Base-by-base conservation (phyloP, 2,329 filamentous ascomycete species). In the Ascochyta fabae region DNA sequence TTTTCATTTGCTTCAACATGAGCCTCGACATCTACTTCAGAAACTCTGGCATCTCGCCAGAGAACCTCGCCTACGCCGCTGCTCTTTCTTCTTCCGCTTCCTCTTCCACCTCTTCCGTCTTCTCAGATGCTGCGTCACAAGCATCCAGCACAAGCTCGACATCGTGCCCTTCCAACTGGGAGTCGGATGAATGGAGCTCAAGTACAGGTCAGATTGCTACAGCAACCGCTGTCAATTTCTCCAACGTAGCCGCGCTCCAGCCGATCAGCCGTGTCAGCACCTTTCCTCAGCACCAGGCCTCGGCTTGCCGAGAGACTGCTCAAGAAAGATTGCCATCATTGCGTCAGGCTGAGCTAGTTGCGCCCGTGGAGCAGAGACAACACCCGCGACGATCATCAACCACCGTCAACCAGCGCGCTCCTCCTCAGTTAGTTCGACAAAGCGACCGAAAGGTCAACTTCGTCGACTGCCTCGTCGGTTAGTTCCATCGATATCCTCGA, bases 381-480 rank as follows among this genome's bases (percentile, higher is more conserved):
- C 78, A 86, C 71, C 84, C 84, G 65, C 81, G 84, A 68, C 81
- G 84, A 74, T 80, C 79, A 60, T 84, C 84, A 58, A 77, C 82
- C 29, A 80, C 81, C 53, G 77, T 82, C 56, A 82, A 84, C 67
- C 77, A 85, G 64, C 84, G 84, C 66, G 83, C 84, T 68, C 89
- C 90, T 67, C 91, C 94, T 45, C 79, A 88, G 55, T 84, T 97
- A 62, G 83, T 93, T 61, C 89, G 93, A 70, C 93, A 97, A 81
- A 86, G 87, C 71, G 92, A 97, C 79, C 90, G 93, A 74, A 96
- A 96, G 83, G 86, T 91, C 74, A 93, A 90, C 78, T 97, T 98
- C 74, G 94, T 98, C 78, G 93, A 97, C 78, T 95, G 88, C 77
- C 91, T 97, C 77, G 93, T 97, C 81, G 94, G 94, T 97, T 92